phyloP scores from a whole-genome alignment of 768 basidiomycete species.

The Boletus subparvulus region DNA sequence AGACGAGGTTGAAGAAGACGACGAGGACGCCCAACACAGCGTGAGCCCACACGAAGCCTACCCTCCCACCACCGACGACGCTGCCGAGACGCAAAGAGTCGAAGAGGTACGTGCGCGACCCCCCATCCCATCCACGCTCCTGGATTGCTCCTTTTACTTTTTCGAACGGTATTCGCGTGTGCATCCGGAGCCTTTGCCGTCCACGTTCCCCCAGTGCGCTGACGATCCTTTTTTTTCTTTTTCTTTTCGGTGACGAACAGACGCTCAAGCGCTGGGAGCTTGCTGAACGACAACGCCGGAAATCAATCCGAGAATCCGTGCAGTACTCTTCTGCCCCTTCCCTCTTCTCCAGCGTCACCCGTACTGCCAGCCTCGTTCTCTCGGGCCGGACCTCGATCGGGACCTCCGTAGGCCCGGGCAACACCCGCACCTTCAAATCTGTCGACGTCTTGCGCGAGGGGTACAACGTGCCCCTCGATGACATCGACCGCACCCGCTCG shows the following conservation, averaged over 20 bases:
- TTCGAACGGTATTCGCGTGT: neutral
- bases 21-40: constrained; percentile 26
- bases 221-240: neutral
- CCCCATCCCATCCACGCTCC: neutral
- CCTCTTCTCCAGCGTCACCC: constrained; percentile 56
- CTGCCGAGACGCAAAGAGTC: constrained; percentile 64
- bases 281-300: constrained; percentile 73
- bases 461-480: constrained; percentile 50
- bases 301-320: constrained; percentile 62
- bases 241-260: constrained; percentile 36
- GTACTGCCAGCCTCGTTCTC: constrained; percentile 61
- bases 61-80: constrained; percentile 67
- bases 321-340: constrained; percentile 36
- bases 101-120: constrained; percentile 57
- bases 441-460: constrained; percentile 39
- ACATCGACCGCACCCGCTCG: constrained; percentile 39
- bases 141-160: neutral
- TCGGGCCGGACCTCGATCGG: constrained; percentile 38
- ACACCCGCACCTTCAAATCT: constrained; percentile 44
- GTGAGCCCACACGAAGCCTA: constrained; percentile 38
- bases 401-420: constrained; percentile 28
- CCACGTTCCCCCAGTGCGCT: neutral
- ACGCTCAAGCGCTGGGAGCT: constrained; percentile 77
- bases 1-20: constrained; percentile 20
- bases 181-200: neutral